These are phyloP conservation scores for Ustilago curta DNA, from an alignment of 1,284 basidiomycete species.

Conservation along the genomic window DNA sequence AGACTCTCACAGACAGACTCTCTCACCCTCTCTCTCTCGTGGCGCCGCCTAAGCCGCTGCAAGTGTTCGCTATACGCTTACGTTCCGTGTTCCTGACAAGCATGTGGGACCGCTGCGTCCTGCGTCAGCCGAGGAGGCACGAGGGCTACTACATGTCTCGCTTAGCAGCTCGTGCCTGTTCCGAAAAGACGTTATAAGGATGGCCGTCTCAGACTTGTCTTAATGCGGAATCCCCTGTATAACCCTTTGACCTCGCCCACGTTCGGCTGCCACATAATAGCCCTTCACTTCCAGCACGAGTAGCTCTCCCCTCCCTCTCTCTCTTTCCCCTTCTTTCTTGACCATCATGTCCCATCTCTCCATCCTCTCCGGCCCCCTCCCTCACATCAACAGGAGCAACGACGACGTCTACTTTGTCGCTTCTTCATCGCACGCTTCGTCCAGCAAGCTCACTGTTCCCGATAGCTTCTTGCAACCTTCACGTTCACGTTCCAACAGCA, in stretches of 20 bases:
- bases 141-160: not conserved
- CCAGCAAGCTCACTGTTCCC: conserved; percentile 26
- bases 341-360: conserved; percentile 43
- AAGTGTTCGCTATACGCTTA: no score
- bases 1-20: no score
- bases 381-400: conserved; percentile 16
- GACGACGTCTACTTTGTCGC: conserved; percentile 18
- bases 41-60: no score
- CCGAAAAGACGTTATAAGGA: conserved; percentile 17
- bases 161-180: not conserved
- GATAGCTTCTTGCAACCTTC: conserved; percentile 13
- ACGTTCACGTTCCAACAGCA: conserved; percentile 20
- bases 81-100: conserved; percentile 8
- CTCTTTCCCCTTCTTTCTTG: conserved; percentile 8
- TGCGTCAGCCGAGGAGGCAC: not conserved
- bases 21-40: no score
- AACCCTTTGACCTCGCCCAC: not conserved
- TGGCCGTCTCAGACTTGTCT: conserved; percentile 12
- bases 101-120: not conserved
- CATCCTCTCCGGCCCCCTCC: conserved; percentile 20
- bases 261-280: not conserved
- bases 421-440: conserved; percentile 17
- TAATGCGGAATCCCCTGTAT: conserved; percentile 28
- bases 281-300: not conserved
- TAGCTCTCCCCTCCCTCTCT: no score